A percentile compares a stretch with the other conserved stretches of the same genome.
Conservation (phyloP, 345 rosid species). For the Gossypium turneri region DNA sequence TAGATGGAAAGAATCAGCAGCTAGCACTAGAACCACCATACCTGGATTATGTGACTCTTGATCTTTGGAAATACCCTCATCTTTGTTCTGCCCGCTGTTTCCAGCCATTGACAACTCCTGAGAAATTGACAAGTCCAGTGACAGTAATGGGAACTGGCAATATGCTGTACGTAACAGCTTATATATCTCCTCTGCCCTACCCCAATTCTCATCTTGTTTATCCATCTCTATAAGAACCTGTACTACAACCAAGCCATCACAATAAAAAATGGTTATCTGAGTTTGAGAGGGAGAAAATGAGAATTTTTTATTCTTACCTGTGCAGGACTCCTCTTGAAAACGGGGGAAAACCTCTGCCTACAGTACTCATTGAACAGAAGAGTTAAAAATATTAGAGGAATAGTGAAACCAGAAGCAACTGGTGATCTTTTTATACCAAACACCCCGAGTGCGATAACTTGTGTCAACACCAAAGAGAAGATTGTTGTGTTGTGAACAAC, state of each 20-base stretch:
- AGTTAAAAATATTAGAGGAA: slow-evolving; percentile 65
- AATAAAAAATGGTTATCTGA: not conserved
- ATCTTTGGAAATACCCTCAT: slow-evolving; percentile 19
- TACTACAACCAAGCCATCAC: not conserved
- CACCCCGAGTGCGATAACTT: slow-evolving; percentile 78
- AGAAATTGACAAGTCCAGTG: slow-evolving; percentile 25
- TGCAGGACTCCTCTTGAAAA: slow-evolving; percentile 57
- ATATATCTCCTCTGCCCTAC: slow-evolving; percentile 49
- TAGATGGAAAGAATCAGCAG: slow-evolving; percentile 11
- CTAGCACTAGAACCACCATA: slow-evolving; percentile 13
- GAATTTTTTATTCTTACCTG: slow-evolving; percentile 39
- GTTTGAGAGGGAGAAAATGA: slow-evolving; percentile 9
- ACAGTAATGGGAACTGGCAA: slow-evolving; percentile 45
- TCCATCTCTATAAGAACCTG: slow-evolving; percentile 81
- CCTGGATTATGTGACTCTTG: slow-evolving; percentile 31
- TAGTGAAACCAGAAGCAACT: slow-evolving; percentile 67
- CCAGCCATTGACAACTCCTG: slow-evolving; percentile 24
- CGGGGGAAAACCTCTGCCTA: slow-evolving; percentile 63
- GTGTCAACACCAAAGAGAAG: slow-evolving; percentile 76
- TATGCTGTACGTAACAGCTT: slow-evolving; percentile 49
- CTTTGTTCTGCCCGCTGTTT: slow-evolving; percentile 8
- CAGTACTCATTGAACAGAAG: slow-evolving; percentile 80
- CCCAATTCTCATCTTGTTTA: slow-evolving; percentile 55
- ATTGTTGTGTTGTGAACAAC: slow-evolving; percentile 76
- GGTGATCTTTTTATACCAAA: slow-evolving; percentile 72